Percentiles rank a stretch among this genome's conserved stretches.
These are phyloP conservation scores for Elasticomyces elasticus DNA, from an alignment of 495 filamentous ascomycete species.

Conservation along the genomic window DNA sequence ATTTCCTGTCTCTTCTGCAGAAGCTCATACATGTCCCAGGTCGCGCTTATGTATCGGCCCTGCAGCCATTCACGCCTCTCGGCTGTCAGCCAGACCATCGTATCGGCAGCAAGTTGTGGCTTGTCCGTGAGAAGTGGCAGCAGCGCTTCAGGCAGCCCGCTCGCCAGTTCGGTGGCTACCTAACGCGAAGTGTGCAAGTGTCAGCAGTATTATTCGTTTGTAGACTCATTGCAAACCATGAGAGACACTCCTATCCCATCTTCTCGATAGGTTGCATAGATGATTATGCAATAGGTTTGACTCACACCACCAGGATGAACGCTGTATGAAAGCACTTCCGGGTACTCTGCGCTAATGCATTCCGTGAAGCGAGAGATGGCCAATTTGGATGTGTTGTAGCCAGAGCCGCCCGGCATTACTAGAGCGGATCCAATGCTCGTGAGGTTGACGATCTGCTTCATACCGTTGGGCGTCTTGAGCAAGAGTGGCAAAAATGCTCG, in stretches of 20 bases:
- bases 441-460: conserved; percentile 41
- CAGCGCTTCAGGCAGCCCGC: conserved; percentile 5
- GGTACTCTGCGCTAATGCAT: conserved; percentile 37
- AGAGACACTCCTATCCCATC: too few relatives aligned
- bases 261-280: too few relatives aligned
- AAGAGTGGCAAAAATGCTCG: conserved; percentile 38
- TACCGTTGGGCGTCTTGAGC: conserved; percentile 15
- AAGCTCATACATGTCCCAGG: conserved; percentile 18
- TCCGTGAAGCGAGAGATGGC: conserved; percentile 43
- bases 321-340: conserved; percentile 34
- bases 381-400: conserved; percentile 41
- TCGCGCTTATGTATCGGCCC: conserved; percentile 16
- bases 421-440: conserved; percentile 36
- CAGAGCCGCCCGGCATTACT: conserved; percentile 25
- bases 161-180: conserved; percentile 38
- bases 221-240: too few relatives aligned
- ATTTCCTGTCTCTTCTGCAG: conserved; percentile 12
- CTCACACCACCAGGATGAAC: conserved; percentile 45
- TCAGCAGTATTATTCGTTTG: too few relatives aligned
- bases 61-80: conserved; percentile 19
- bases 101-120: conserved; percentile 32
- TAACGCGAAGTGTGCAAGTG: too few relatives aligned
- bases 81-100: conserved; percentile 18
- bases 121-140: conserved; percentile 24
- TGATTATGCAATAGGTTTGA: too few relatives aligned